These are phyloP conservation scores for Calvatia gigantea DNA, from an alignment of 768 basidiomycete species.

Conservation along the genomic window DNA sequence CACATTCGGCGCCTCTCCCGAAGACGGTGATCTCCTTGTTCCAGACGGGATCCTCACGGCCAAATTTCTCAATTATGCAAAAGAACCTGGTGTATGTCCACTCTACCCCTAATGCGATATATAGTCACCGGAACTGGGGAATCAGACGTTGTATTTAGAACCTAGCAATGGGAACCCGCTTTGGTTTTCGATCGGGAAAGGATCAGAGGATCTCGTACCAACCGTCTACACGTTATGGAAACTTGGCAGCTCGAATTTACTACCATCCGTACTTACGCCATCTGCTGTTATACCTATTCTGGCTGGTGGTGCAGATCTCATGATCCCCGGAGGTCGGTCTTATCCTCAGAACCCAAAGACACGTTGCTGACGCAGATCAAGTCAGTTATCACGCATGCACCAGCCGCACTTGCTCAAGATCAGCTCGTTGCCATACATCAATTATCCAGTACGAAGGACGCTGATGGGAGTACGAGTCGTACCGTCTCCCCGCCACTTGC, in stretches of 20 bases:
- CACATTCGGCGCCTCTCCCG: constrained; percentile 43
- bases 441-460: constrained; percentile 26
- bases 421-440: constrained; percentile 66
- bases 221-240: constrained; percentile 84
- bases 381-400: constrained; percentile 58
- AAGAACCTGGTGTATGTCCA: constrained; percentile 60
- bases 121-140: background rate
- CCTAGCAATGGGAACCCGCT: constrained; percentile 61
- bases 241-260: constrained; percentile 44
- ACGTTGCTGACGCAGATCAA: constrained; percentile 22
- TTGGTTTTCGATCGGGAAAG: constrained; percentile 76
- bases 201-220: constrained; percentile 66
- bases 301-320: constrained; percentile 79
- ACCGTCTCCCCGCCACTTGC: constrained; percentile 57
- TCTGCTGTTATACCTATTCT: constrained; percentile 67
- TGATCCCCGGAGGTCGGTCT: constrained; percentile 81
- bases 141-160: constrained; percentile 61
- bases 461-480: constrained; percentile 28
- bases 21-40: constrained; percentile 66
- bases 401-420: constrained; percentile 30
- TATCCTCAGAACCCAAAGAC: background rate
- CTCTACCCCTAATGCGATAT: background rate
- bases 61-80: constrained; percentile 63
- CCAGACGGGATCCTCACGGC: constrained; percentile 69
- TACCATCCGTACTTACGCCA: constrained; percentile 73